These are phyloP conservation scores for Clarireedia paspali DNA, from an alignment of 2,329 filamentous ascomycete genomes.

Conservation along the genomic window DNA sequence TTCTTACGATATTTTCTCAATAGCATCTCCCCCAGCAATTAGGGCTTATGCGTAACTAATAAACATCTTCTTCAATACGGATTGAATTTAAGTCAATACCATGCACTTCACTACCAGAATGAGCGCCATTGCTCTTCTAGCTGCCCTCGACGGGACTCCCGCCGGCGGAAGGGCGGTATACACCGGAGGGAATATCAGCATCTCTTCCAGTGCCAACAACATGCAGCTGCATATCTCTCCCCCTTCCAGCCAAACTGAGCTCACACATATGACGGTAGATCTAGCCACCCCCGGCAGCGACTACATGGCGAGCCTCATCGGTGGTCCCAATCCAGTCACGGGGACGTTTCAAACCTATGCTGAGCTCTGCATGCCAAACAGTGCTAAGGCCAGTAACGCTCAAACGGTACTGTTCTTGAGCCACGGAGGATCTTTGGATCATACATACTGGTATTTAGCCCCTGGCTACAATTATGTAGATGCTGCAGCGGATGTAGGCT, in stretches of 20 bases:
- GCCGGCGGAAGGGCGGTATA: too few species aligned
- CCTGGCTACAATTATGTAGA: conserved; percentile 50
- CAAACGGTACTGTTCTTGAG: conserved; percentile 6
- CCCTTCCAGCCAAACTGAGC: neutral
- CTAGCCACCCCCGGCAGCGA: neutral
- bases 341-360: neutral
- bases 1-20: too few species aligned
- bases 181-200: neutral
- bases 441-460: conserved; percentile 10
- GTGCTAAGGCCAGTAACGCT: neutral
- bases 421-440: conserved; percentile 6
- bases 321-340: neutral
- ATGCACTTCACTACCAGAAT: too few species aligned
- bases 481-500: conserved; percentile 35
- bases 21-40: too few species aligned
- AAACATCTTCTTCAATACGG: too few species aligned
- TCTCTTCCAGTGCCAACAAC: neutral
- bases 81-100: too few species aligned
- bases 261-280: neutral
- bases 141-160: too few species aligned
- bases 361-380: neutral
- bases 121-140: too few species aligned
- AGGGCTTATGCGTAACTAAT: too few species aligned
- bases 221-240: neutral
- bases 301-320: neutral